These are phyloP conservation scores for Perkinsus olseni DNA, from an alignment of 169 alveolate species.

Conservation along the genomic window DNA sequence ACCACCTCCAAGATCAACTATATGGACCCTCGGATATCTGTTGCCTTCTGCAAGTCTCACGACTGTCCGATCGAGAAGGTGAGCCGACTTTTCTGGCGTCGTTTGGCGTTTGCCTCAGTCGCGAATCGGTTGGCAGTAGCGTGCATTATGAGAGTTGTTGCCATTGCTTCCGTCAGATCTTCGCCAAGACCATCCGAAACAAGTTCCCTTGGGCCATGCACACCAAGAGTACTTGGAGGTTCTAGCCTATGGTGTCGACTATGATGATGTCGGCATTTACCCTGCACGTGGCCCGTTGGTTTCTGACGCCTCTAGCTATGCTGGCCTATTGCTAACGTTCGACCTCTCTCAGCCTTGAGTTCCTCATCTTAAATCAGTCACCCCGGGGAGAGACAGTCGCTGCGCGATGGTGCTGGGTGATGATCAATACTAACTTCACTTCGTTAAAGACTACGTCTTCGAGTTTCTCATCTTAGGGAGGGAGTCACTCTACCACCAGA, in stretches of 20 bases:
- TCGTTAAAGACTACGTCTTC: too few relatives aligned
- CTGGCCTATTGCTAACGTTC: not conserved
- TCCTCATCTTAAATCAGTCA: too few relatives aligned
- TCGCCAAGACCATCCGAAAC: conserved; percentile 58
- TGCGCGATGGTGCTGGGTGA: too few relatives aligned
- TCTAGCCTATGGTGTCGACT: conserved; percentile 40
- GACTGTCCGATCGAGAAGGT: conserved; percentile 94
- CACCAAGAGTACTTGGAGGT: conserved; percentile 78
- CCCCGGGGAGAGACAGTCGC: too few relatives aligned
- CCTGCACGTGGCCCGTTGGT: not conserved
- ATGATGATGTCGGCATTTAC: not conserved
- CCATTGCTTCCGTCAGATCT: not conserved
- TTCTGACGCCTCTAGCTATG: not conserved
- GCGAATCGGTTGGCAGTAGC: too few relatives aligned
- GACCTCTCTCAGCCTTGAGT: too few relatives aligned
- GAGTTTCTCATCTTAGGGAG: too few relatives aligned
- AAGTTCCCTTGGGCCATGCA: conserved; percentile 99
- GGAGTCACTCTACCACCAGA: too few relatives aligned
- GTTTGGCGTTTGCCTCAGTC: too few relatives aligned
- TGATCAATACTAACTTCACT: too few relatives aligned
- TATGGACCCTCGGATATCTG: conserved; percentile 98
- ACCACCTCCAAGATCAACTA: conserved; percentile 98
- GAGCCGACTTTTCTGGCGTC: conserved; percentile 50
- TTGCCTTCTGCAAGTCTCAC: conserved; percentile 84
- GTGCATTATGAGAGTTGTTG: too few relatives aligned